A percentile compares a stretch with the other conserved stretches of the same genome.
Evolutionary conservation across 2,329 filamentous ascomycete genomes (phyloP).

Genomic region (Penicillium sp.): DNA sequence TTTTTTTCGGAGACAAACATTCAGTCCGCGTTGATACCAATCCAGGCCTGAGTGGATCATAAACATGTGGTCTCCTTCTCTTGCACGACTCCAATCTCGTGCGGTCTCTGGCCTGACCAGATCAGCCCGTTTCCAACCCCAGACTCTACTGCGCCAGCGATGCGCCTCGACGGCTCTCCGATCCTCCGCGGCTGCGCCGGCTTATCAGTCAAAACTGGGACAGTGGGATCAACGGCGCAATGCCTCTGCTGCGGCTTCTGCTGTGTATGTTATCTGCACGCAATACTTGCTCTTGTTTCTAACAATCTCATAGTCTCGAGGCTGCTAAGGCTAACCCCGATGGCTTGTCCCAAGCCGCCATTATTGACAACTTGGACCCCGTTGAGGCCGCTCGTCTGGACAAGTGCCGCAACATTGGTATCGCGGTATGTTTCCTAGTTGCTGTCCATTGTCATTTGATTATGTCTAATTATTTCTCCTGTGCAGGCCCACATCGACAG

Average conservation of each 20-base stretch:
- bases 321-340: slow-evolving; percentile 60
- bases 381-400: slow-evolving; percentile 76
- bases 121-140: slow-evolving; percentile 37
- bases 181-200: slow-evolving; percentile 32
- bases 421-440: slow-evolving; percentile 67
- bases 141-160: slow-evolving; percentile 39
- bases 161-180: slow-evolving; percentile 42
- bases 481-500: slow-evolving; percentile 91
- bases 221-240: slow-evolving; percentile 47
- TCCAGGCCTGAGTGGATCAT: slow-evolving; percentile 28
- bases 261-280: slow-evolving; percentile 39
- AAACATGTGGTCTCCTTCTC: slow-evolving; percentile 44
- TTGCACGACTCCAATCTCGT: slow-evolving; percentile 42
- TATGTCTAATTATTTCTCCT: slow-evolving; percentile 8
- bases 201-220: slow-evolving; percentile 40
- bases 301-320: slow-evolving; percentile 48
- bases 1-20: slow-evolving; percentile 36
- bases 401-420: slow-evolving; percentile 93
- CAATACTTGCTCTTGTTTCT: background rate
- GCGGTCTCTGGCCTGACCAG: slow-evolving; percentile 40
- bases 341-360: slow-evolving; percentile 61
- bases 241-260: slow-evolving; percentile 45
- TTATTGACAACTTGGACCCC: slow-evolving; percentile 78
- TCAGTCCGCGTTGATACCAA: slow-evolving; percentile 28
- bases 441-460: background rate